Conservation (phyloP, 768 basidiomycete genomes). For the Termitomyces sp. region DNA sequence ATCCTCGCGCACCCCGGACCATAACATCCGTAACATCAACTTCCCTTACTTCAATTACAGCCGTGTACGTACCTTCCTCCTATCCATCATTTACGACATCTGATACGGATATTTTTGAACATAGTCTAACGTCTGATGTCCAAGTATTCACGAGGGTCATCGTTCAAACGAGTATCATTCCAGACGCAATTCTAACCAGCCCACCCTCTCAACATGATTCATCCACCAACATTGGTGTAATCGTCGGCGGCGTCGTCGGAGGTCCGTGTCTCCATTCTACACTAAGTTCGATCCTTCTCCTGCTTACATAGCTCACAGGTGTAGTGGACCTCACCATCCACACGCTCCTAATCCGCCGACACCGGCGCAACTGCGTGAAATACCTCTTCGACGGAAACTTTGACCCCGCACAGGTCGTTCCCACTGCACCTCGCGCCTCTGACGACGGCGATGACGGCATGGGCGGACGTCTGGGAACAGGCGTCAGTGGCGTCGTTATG, state of each 20-base stretch:
- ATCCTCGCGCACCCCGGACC: neutral
- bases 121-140: neutral
- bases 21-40: neutral
- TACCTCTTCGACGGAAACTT: no score
- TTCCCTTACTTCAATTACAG: neutral
- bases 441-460: no score
- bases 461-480: no score
- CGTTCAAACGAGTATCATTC: conserved; percentile 16
- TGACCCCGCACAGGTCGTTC: no score
- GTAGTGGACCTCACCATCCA: no score
- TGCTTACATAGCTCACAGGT: conserved; percentile 14
- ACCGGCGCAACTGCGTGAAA: no score
- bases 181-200: conserved; percentile 9
- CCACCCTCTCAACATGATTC: neutral
- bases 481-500: no score
- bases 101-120: neutral
- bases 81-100: no score
- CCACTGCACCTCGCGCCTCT: no score
- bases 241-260: conserved; percentile 53
- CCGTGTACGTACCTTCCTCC: neutral
- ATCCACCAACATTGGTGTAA: conserved; percentile 34
- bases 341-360: neutral
- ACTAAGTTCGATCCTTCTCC: no score
- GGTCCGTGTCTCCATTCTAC: conserved; percentile 25
- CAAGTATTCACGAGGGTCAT: neutral